A percentile compares a stretch with the other conserved stretches of the same genome.
Evolutionary conservation across 2,329 filamentous ascomycete genomes (phyloP).

Genomic region (Torrubiella hemipterigena): DNA sequence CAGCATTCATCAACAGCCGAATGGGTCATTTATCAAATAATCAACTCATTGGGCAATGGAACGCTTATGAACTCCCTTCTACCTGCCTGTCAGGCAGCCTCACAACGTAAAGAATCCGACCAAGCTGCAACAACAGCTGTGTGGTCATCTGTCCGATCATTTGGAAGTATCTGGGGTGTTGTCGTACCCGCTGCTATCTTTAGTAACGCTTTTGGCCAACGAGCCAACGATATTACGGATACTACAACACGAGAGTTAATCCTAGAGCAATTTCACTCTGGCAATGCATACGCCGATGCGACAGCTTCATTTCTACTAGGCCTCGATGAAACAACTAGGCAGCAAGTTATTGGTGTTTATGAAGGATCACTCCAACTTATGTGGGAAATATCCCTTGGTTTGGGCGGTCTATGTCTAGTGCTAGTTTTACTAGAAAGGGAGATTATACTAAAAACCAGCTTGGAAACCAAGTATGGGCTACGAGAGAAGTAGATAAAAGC

Average conservation of each 20-base stretch:
- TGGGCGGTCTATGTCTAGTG: constrained; percentile 11
- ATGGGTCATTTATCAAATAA: not conserved
- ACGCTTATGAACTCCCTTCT: constrained; percentile 1
- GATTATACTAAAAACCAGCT: constrained; percentile 12
- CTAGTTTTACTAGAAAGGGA: constrained; percentile 15
- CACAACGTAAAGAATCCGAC: constrained; percentile 19
- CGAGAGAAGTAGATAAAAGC: no score
- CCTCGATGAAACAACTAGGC: constrained; percentile 9
- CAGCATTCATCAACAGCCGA: not conserved
- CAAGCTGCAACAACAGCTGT: constrained; percentile 21
- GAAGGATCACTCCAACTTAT: constrained; percentile 12
- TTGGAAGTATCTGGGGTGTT: constrained; percentile 33
- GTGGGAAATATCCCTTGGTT: constrained; percentile 11
- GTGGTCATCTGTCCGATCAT: constrained; percentile 29
- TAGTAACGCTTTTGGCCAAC: constrained; percentile 12
- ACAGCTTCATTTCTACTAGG: constrained; percentile 13
- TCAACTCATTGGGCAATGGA: not conserved
- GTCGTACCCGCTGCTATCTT: constrained; percentile 31
- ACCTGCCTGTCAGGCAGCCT: constrained; percentile 1
- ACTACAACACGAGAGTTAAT: constrained; percentile 4
- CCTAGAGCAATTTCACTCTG: constrained; percentile 12
- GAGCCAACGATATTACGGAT: constrained; percentile 1
- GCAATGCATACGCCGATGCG: constrained; percentile 16
- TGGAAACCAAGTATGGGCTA: constrained; percentile 16
- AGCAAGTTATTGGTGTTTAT: constrained; percentile 14